phyloP scores from a whole-genome alignment of 2,329 filamentous ascomycete species.

The Fusarium neocosmosporiellum region DNA sequence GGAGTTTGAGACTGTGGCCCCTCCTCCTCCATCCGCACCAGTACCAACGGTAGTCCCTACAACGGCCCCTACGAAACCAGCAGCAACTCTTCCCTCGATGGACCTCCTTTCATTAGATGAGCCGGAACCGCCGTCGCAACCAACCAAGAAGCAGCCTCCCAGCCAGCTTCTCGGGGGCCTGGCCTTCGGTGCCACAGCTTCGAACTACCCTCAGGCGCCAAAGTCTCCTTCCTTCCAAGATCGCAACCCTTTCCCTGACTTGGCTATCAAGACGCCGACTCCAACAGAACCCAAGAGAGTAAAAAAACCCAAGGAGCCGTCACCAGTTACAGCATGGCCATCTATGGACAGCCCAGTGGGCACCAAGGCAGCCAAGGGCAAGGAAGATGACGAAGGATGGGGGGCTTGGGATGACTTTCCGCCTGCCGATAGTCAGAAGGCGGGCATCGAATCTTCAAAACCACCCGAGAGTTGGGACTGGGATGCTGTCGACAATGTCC shows the following conservation, averaged over 20 bases:
- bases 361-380: slow-evolving; percentile 14
- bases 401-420: slow-evolving; percentile 62
- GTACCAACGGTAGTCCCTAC: background rate
- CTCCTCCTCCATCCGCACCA: slow-evolving; percentile 9
- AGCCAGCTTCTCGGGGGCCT: slow-evolving; percentile 47
- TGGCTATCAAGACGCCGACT: slow-evolving; percentile 58
- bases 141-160: slow-evolving; percentile 40
- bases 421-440: slow-evolving; percentile 28
- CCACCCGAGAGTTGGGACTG: slow-evolving; percentile 60
- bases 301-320: slow-evolving; percentile 49
- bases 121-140: slow-evolving; percentile 36
- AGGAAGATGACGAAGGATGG: slow-evolving; percentile 59
- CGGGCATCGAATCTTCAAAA: slow-evolving; percentile 23
- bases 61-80: slow-evolving; percentile 31
- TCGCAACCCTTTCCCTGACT: slow-evolving; percentile 63
- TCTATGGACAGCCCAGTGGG: slow-evolving; percentile 42
- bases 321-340: slow-evolving; percentile 61
- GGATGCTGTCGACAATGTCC: slow-evolving; percentile 55
- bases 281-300: slow-evolving; percentile 48
- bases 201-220: slow-evolving; percentile 57
- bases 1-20: slow-evolving; percentile 65
- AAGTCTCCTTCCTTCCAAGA: slow-evolving; percentile 65
- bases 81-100: slow-evolving; percentile 45
- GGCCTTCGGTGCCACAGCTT: slow-evolving; percentile 43
- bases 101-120: slow-evolving; percentile 57